Conservation (phyloP, 106 monocot genomes). For the Allium fistulosum region DNA sequence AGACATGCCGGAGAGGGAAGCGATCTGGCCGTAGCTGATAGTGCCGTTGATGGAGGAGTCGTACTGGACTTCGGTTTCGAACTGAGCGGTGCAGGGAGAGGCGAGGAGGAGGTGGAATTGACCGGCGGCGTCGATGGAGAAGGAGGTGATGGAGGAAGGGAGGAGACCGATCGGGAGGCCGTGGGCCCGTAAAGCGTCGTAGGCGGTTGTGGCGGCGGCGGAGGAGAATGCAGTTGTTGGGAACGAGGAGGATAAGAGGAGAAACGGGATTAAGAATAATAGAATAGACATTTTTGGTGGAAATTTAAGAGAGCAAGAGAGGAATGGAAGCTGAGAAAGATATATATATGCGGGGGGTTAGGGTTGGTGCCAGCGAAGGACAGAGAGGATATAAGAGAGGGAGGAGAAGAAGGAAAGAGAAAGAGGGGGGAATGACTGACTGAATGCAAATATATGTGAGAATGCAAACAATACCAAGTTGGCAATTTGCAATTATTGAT, state of each 20-base stretch:
- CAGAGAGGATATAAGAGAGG: not conserved
- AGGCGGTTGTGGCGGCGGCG: slow-evolving; percentile 7
- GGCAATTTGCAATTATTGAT: no score
- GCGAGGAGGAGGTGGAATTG: slow-evolving; percentile 25
- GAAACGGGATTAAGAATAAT: not conserved
- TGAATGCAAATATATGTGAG: no score
- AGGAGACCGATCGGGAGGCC: slow-evolving; percentile 43
- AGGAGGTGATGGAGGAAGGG: slow-evolving; percentile 15
- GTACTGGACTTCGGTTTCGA: slow-evolving; percentile 47
- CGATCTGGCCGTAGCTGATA: slow-evolving; percentile 38
- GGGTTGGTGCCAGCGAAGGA: not conserved
- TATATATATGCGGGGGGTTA: not conserved
- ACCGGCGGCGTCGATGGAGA: slow-evolving; percentile 23
- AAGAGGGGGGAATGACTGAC: not conserved
- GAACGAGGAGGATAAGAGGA: not conserved
- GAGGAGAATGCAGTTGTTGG: not conserved
- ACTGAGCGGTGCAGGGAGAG: slow-evolving; percentile 41
- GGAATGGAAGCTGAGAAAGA: no score
- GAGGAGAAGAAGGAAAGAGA: not conserved
- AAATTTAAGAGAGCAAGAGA: not conserved
- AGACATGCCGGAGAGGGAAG: slow-evolving; percentile 36
- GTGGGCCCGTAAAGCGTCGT: slow-evolving; percentile 31
- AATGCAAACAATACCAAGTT: no score
- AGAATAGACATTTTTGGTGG: not conserved
- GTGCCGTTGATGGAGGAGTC: slow-evolving; percentile 26